Evolutionary conservation across 192 early-diverging fungal species (phyloP).

Genomic region (Pilobolus umbonatus): DNA sequence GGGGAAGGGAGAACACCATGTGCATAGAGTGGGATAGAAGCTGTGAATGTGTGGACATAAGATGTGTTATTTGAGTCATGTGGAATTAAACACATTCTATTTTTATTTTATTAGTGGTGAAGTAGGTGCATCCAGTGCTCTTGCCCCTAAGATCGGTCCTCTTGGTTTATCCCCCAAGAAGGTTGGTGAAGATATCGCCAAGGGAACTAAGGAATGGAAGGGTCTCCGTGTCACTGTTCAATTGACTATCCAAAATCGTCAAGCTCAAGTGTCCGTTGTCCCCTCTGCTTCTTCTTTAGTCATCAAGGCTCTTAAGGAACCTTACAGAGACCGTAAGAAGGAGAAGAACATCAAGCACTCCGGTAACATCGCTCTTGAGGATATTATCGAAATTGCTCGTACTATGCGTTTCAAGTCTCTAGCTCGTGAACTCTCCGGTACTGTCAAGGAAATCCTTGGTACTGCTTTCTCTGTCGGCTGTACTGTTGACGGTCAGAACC

Average conservation of each 20-base stretch:
- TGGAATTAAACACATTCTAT: background rate
- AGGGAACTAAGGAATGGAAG: constrained; percentile 98
- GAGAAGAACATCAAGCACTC: constrained; percentile 99
- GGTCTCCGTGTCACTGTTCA: constrained; percentile 95
- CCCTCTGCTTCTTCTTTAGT: constrained; percentile 93
- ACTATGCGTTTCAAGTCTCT: constrained; percentile 91
- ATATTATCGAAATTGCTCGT: constrained; percentile 91
- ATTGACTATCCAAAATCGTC: constrained; percentile 99
- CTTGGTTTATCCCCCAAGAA: constrained; percentile 99
- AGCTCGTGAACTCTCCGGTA: constrained; percentile 88
- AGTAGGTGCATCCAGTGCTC: constrained; percentile 91
- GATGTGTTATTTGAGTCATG: background rate
- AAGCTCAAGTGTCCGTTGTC: constrained; percentile 92
- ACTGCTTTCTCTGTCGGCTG: constrained; percentile 91
- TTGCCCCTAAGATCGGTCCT: constrained; percentile 99
- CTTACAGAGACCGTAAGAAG: constrained; percentile 95
- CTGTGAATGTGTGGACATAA: background rate
- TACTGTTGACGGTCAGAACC: constrained; percentile 94
- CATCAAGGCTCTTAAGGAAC: constrained; percentile 95
- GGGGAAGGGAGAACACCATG: background rate
- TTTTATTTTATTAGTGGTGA: constrained; percentile 76
- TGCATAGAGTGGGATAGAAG: background rate
- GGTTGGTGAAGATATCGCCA: constrained; percentile 99
- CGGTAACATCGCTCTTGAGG: constrained; percentile 90
- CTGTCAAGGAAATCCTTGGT: constrained; percentile 93